phyloP scores from a whole-genome alignment of 2,329 filamentous ascomycete genomes.

The Fusarium sp. region DNA sequence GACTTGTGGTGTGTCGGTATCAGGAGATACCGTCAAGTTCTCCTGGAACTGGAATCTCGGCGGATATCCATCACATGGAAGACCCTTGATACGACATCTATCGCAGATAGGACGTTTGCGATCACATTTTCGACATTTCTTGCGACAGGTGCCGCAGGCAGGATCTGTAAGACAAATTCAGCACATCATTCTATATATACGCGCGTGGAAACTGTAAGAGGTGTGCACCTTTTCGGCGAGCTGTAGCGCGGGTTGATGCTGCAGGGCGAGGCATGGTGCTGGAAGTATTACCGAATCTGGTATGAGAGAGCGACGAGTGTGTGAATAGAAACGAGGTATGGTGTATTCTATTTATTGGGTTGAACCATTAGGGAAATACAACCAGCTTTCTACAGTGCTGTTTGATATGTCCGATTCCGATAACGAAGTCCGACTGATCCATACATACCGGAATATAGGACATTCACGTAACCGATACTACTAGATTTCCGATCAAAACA shows the following conservation, averaged over 20 bases:
- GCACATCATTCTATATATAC: not conserved
- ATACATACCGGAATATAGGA: too few relatives aligned
- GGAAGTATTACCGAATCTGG: slow-evolving; percentile 7
- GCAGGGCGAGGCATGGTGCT: slow-evolving; percentile 17
- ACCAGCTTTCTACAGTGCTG: not conserved
- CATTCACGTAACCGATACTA: too few relatives aligned
- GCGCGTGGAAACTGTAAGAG: rapidly evolving
- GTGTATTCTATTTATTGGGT: not conserved
- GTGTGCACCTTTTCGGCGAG: slow-evolving; percentile 35
- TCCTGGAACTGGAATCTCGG: slow-evolving; percentile 47
- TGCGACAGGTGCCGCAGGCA: slow-evolving; percentile 48
- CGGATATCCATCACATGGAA: slow-evolving; percentile 49
- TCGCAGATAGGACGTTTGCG: slow-evolving; percentile 46
- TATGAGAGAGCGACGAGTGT: not conserved
- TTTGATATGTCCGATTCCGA: not conserved
- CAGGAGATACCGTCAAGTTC: not conserved
- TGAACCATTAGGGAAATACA: not conserved
- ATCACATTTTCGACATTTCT: slow-evolving; percentile 50
- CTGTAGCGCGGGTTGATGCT: slow-evolving; percentile 23
- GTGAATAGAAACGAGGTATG: not conserved
- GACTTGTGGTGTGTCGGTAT: rapidly evolving
- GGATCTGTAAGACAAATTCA: slow-evolving; percentile 35
- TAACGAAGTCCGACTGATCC: not conserved
- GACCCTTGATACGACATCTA: slow-evolving; percentile 45
- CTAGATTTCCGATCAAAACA: too few relatives aligned